Evolutionary conservation across 2,329 filamentous ascomycete genomes (phyloP).

Genomic region (Aspergillus ruber): DNA sequence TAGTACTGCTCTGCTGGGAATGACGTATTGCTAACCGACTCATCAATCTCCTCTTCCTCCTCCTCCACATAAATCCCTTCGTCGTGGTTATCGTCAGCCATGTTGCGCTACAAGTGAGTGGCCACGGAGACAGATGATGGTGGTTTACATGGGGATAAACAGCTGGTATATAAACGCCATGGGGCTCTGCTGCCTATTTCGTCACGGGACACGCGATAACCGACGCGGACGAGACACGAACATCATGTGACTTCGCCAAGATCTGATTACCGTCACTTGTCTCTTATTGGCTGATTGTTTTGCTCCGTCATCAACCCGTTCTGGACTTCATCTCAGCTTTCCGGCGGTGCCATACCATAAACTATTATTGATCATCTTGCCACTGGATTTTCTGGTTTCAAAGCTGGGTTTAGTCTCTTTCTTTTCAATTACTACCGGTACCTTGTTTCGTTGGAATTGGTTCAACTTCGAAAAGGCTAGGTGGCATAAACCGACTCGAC

Average conservation of each 20-base stretch:
- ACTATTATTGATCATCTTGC: background rate
- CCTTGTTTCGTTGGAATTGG: background rate
- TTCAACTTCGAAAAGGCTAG: background rate
- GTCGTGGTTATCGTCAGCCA: slow-evolving; percentile 32
- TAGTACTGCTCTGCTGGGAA: background rate
- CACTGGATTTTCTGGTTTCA: background rate
- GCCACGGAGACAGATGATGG: background rate
- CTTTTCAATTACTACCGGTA: too few relatives aligned
- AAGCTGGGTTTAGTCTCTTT: background rate
- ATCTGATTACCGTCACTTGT: slow-evolving; percentile 20
- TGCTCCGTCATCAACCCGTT: slow-evolving; percentile 13
- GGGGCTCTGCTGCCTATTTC: slow-evolving; percentile 17
- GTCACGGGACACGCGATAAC: slow-evolving; percentile 16
- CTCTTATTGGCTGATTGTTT: slow-evolving; percentile 22
- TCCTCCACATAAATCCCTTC: slow-evolving; percentile 37
- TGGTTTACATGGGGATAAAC: background rate
- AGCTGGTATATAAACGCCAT: background rate
- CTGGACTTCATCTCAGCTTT: slow-evolving; percentile 3
- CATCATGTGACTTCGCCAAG: slow-evolving; percentile 25
- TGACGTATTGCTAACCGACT: slow-evolving; percentile 27
- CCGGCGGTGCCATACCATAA: background rate
- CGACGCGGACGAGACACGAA: slow-evolving; percentile 26
- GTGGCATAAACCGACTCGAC: background rate
- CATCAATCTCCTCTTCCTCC: slow-evolving; percentile 43
- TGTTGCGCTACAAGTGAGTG: slow-evolving; percentile 10